These are phyloP conservation scores for Pichia exigua DNA, from an alignment of 805 yeast species.

Conservation along the genomic window DNA sequence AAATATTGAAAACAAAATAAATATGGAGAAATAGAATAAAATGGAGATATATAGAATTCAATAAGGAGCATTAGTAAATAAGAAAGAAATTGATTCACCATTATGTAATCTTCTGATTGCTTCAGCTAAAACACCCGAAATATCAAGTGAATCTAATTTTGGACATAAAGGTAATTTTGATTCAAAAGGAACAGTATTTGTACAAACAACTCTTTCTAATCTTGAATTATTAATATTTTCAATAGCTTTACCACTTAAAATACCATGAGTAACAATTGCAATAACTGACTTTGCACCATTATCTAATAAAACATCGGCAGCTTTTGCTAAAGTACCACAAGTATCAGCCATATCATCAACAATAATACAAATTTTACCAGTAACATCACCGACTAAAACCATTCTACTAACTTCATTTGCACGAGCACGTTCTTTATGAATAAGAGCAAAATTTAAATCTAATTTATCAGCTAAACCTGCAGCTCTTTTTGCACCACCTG, in stretches of 20 bases:
- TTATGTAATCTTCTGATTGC: constrained; percentile 79
- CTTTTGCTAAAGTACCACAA: constrained; percentile 79
- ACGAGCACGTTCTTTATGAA: constrained; percentile 76
- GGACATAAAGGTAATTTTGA: constrained; percentile 52
- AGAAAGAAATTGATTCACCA: constrained; percentile 77
- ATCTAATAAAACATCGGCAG: constrained; percentile 64
- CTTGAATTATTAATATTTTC: constrained; percentile 62
- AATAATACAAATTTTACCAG: constrained; percentile 64
- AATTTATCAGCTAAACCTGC: constrained; percentile 74
- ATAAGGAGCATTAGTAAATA: constrained; percentile 61
- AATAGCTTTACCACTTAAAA: constrained; percentile 67
- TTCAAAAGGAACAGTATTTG: constrained; percentile 74
- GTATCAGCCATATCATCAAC: constrained; percentile 91
- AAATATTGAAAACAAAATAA: neutral
- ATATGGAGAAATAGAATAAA: neutral
- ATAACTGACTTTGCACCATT: constrained; percentile 66
- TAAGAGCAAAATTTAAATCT: constrained; percentile 74
- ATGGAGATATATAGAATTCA: constrained; percentile 7
- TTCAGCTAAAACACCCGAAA: constrained; percentile 70
- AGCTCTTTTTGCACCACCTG: constrained; percentile 89
- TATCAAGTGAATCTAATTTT: constrained; percentile 60
- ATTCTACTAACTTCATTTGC: constrained; percentile 79
- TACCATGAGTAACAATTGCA: constrained; percentile 80
- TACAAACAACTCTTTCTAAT: constrained; percentile 64
- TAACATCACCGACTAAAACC: constrained; percentile 82